Evolutionary conservation across 371 early-diverging fungal species (phyloP).

Genomic region (Fennellomyces sp.): DNA sequence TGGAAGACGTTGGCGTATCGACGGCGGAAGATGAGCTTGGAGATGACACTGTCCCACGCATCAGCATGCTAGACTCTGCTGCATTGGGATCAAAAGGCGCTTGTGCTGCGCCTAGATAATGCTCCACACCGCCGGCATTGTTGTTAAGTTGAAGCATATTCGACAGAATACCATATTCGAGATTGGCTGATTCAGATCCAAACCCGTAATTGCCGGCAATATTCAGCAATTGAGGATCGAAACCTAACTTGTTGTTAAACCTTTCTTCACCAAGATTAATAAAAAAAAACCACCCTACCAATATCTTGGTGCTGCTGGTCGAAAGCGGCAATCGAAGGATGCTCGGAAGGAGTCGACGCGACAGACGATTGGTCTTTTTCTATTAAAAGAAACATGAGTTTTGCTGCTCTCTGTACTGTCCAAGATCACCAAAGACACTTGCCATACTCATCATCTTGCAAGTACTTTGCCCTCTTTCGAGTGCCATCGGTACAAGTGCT

Average conservation of each 20-base stretch:
- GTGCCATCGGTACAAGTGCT: conserved; percentile 36
- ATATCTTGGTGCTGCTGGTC: conserved; percentile 4
- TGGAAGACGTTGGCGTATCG: background rate
- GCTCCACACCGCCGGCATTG: conserved; percentile 4
- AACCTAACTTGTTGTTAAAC: background rate
- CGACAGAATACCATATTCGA: conserved; percentile 84
- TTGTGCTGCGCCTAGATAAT: conserved; percentile 46
- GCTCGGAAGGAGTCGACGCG: conserved; percentile 8
- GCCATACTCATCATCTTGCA: conserved; percentile 51
- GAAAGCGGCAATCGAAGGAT: background rate
- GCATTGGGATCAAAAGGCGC: conserved; percentile 72
- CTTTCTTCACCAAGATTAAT: background rate
- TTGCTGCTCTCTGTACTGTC: no score
- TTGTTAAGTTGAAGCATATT: conserved; percentile 67
- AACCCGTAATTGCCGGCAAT: conserved; percentile 60
- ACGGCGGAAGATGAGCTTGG: conserved; percentile 1
- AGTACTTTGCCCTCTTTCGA: conserved; percentile 74
- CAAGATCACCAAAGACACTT: background rate
- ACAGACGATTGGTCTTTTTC: conserved; percentile 9
- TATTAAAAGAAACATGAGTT: conserved; percentile 4
- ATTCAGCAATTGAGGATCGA: conserved; percentile 26
- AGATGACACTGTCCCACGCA: conserved; percentile 3
- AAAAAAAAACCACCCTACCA: background rate
- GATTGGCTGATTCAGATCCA: conserved; percentile 82
- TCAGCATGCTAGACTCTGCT: conserved; percentile 3